Conservation (phyloP, 768 basidiomycete genomes). For the Auricularia sp. region DNA sequence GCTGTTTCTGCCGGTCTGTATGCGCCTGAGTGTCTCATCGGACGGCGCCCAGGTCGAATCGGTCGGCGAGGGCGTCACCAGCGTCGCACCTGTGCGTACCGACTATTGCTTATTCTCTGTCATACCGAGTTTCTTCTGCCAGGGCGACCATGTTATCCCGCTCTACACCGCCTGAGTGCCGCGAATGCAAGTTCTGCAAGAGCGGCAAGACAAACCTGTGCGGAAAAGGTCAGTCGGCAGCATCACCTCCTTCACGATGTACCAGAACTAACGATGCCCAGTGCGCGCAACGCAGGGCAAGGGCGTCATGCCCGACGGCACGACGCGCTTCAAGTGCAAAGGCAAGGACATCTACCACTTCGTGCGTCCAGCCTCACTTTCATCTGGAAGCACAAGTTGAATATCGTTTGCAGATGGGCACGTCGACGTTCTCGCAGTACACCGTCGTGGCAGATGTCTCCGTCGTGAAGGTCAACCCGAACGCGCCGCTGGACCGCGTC, state of each 20-base stretch:
- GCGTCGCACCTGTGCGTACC: slow-evolving; percentile 43
- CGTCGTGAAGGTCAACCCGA: slow-evolving; percentile 78
- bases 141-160: slow-evolving; percentile 96
- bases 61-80: slow-evolving; percentile 92
- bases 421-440: slow-evolving; percentile 99
- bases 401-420: slow-evolving; percentile 69
- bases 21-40: neutral
- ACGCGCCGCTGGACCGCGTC: slow-evolving; percentile 90
- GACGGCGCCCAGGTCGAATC: slow-evolving; percentile 67
- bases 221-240: slow-evolving; percentile 53
- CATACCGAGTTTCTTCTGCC: neutral
- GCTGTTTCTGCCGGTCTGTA: slow-evolving; percentile 20
- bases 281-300: slow-evolving; percentile 90
- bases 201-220: slow-evolving; percentile 99
- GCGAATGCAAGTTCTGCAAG: slow-evolving; percentile 98
- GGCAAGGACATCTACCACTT: slow-evolving; percentile 87
- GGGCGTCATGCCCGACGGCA: slow-evolving; percentile 89
- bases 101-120: neutral
- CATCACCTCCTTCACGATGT: neutral
- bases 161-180: slow-evolving; percentile 93
- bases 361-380: slow-evolving; percentile 35
- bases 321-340: slow-evolving; percentile 78
- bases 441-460: slow-evolving; percentile 97
- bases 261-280: slow-evolving; percentile 20
- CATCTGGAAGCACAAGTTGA: no score